These are phyloP conservation scores for Curvularia verruculosa DNA, from an alignment of 2,329 filamentous ascomycete species.

Conservation along the genomic window DNA sequence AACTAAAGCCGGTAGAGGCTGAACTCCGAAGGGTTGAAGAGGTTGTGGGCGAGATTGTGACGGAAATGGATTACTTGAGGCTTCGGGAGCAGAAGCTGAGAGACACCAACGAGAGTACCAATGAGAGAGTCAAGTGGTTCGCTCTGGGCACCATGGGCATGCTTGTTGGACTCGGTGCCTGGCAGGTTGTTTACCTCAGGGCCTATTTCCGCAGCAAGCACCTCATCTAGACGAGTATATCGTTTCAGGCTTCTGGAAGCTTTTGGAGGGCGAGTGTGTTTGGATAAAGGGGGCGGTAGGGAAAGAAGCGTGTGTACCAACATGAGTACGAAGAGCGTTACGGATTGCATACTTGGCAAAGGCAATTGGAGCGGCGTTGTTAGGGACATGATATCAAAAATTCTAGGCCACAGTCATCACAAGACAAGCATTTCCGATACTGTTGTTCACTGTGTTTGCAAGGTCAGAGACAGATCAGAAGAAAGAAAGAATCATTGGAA, in stretches of 20 bases:
- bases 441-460: neutral
- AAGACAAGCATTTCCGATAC: neutral
- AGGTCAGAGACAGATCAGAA: neutral
- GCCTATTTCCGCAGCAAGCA: constrained; percentile 80
- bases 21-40: constrained; percentile 94
- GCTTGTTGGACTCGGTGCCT: constrained; percentile 84
- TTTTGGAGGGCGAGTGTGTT: neutral
- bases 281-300: constrained; percentile 5
- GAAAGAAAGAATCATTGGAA: neutral
- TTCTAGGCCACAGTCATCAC: constrained; percentile 1
- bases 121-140: constrained; percentile 98
- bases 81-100: constrained; percentile 89
- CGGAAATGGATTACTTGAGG: constrained; percentile 96
- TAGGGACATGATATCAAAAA: constrained; percentile 20
- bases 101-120: constrained; percentile 99
- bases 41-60: constrained; percentile 83
- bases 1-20: constrained; percentile 95
- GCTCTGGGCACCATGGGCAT: constrained; percentile 91
- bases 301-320: neutral
- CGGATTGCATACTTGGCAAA: constrained; percentile 26
- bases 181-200: constrained; percentile 97
- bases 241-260: neutral
- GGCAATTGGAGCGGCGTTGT: constrained; percentile 31
- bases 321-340: constrained; percentile 5
- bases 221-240: constrained; percentile 51